A percentile compares a stretch with the other conserved stretches of the same genome.
phyloP scores from a whole-genome alignment of 2,329 filamentous ascomycete species.

The Thelonectria rubi region DNA sequence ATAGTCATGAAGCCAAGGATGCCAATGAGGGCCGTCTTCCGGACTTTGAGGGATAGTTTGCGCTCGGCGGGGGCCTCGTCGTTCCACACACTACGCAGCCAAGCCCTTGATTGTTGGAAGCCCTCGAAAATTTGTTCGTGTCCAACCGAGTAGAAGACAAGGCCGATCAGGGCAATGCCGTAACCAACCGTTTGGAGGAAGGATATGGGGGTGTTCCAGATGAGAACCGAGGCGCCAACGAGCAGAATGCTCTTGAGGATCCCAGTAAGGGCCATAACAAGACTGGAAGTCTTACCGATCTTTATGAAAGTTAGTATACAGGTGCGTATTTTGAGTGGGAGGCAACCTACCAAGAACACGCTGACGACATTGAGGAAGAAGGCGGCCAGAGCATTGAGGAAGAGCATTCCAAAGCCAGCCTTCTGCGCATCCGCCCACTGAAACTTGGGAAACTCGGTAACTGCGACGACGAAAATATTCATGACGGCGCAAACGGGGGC shows the following conservation, averaged over 20 bases:
- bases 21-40: constrained; percentile 36
- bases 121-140: constrained; percentile 47
- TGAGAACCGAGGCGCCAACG: constrained; percentile 77
- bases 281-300: constrained; percentile 88
- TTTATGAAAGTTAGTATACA: constrained; percentile 47
- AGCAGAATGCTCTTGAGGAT: constrained; percentile 90
- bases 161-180: constrained; percentile 68
- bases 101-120: constrained; percentile 35
- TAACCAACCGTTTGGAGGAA: constrained; percentile 81
- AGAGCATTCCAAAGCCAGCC: constrained; percentile 70
- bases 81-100: constrained; percentile 37
- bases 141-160: constrained; percentile 59
- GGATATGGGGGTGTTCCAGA: constrained; percentile 79
- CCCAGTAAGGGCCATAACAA: constrained; percentile 86
- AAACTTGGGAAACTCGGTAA: constrained; percentile 74
- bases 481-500: constrained; percentile 84
- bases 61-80: constrained; percentile 33
- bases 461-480: constrained; percentile 76
- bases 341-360: constrained; percentile 77
- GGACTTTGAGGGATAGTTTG: constrained; percentile 34
- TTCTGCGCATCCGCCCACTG: constrained; percentile 71
- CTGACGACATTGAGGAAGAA: constrained; percentile 85
- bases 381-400: constrained; percentile 79
- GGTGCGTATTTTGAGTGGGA: neutral
- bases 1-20: constrained; percentile 41